Percentiles rank a stretch among this genome's conserved stretches.
Evolutionary conservation across 2,329 filamentous ascomycete species (phyloP).

Genomic region (Xylariales sp.): DNA sequence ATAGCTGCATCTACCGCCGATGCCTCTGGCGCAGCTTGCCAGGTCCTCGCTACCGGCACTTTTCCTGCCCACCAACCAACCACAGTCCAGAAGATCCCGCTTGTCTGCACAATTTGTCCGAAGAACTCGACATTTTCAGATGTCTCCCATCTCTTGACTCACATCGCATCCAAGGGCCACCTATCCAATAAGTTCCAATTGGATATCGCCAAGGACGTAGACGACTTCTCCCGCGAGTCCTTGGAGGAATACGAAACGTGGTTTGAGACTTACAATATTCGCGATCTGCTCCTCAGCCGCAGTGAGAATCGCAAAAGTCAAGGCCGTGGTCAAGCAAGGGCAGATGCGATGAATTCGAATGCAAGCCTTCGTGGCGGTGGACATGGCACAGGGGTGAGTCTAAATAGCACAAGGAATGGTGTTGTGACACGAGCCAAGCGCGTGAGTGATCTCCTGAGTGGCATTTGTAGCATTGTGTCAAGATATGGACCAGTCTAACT

Average conservation of each 20-base stretch:
- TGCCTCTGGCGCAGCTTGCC: too few species aligned
- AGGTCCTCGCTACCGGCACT: too few species aligned
- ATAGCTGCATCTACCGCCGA: too few species aligned
- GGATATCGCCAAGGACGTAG: slow-evolving; percentile 64
- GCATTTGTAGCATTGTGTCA: background rate
- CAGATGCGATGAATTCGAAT: slow-evolving; percentile 7
- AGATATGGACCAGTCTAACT: slow-evolving; percentile 1
- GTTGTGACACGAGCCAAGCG: slow-evolving; percentile 1
- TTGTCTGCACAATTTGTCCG: slow-evolving; percentile 80
- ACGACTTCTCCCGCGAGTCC: slow-evolving; percentile 56
- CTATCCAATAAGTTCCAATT: slow-evolving; percentile 78
- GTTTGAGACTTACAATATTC: slow-evolving; percentile 69
- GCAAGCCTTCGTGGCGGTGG: slow-evolving; percentile 1
- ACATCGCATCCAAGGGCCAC: slow-evolving; percentile 90
- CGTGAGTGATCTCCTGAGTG: slow-evolving; percentile 6
- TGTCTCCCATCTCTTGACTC: slow-evolving; percentile 85
- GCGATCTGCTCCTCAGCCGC: slow-evolving; percentile 69
- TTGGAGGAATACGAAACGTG: slow-evolving; percentile 71
- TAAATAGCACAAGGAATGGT: background rate
- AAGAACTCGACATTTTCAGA: slow-evolving; percentile 80
- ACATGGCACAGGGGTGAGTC: slow-evolving; percentile 1
- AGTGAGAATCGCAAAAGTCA: slow-evolving; percentile 63
- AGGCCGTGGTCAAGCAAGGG: slow-evolving; percentile 16
- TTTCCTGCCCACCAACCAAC: too few species aligned
- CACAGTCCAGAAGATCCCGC: too few species aligned